Percentiles rank a stretch among this genome's conserved stretches.
These are phyloP conservation scores for Aspergillus ochraceus DNA, from an alignment of 2,329 filamentous ascomycete species.

Conservation along the genomic window DNA sequence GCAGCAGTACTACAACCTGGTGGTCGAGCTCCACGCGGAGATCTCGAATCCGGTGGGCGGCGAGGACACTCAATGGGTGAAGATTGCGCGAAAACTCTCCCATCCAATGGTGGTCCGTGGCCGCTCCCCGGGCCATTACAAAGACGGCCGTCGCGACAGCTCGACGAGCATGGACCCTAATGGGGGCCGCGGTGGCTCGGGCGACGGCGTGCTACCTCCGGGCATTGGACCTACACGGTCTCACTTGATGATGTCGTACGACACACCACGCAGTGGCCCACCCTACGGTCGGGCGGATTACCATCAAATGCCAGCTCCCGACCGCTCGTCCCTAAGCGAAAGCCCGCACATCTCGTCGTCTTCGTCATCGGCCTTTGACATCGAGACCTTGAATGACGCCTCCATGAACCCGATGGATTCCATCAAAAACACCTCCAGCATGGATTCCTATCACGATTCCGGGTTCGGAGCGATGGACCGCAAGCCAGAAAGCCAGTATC, in stretches of 20 bases:
- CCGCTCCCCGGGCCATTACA: conserved; percentile 77
- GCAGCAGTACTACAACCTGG: conserved; percentile 90
- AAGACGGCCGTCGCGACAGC: conserved; percentile 67
- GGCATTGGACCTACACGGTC: conserved; percentile 31
- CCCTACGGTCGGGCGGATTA: conserved; percentile 37
- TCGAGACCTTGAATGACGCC: conserved; percentile 38
- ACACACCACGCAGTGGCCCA: conserved; percentile 32
- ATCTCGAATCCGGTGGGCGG: conserved; percentile 48
- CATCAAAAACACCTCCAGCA: conserved; percentile 32
- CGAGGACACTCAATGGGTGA: conserved; percentile 60
- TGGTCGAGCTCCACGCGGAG: conserved; percentile 79
- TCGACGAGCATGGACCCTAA: conserved; percentile 70
- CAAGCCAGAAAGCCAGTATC: conserved; percentile 25
- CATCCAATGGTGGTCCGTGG: conserved; percentile 86
- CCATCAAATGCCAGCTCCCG: conserved; percentile 35
- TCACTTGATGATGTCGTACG: conserved; percentile 38
- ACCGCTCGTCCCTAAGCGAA: conserved; percentile 39
- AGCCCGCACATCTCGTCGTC: conserved; percentile 42
- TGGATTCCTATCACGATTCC: conserved; percentile 37
- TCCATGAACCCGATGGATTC: conserved; percentile 42
- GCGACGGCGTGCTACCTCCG: conserved; percentile 34
- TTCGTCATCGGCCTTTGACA: conserved; percentile 40
- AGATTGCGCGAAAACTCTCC: conserved; percentile 71
- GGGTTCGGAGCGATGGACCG: conserved; percentile 26
- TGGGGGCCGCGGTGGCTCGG: conserved; percentile 54